Conservation (phyloP, 2,329 filamentous ascomycete genomes). For the Phialophora macrospora region DNA sequence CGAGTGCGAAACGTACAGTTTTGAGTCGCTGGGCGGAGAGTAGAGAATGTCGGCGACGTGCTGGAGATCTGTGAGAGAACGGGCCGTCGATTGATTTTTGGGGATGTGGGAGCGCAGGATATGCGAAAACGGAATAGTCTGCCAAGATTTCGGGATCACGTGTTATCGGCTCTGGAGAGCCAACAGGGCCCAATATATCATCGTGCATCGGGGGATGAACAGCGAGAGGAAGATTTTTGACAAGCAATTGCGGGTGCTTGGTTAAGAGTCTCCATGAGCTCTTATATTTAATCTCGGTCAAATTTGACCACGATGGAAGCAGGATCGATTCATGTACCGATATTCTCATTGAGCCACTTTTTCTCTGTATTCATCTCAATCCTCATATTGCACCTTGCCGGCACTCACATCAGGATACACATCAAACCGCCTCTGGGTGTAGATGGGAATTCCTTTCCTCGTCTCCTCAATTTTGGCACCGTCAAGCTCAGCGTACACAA, state of each 20-base stretch:
- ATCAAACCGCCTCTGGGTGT: slow-evolving; percentile 86
- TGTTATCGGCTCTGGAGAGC: slow-evolving; percentile 3
- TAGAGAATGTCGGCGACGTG: slow-evolving; percentile 7
- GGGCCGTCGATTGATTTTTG: slow-evolving; percentile 13
- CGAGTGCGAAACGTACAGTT: slow-evolving; percentile 9
- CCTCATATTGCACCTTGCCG: slow-evolving; percentile 55
- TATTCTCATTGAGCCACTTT: neutral
- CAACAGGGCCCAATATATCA: neutral
- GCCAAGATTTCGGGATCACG: slow-evolving; percentile 35
- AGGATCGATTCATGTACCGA: neutral
- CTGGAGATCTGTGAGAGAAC: slow-evolving; percentile 14
- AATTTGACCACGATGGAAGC: neutral
- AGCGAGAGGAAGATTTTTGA: neutral
- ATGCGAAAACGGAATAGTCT: slow-evolving; percentile 20
- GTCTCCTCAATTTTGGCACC: slow-evolving; percentile 72
- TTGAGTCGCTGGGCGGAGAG: slow-evolving; percentile 4
- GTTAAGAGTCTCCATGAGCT: neutral
- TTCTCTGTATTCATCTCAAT: slow-evolving; percentile 30
- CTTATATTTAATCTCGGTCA: neutral
- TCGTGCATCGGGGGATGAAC: neutral
- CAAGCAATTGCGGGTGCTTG: neutral
- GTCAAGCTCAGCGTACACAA: slow-evolving; percentile 73
- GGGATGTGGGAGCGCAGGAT: slow-evolving; percentile 22
- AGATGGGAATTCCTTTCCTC: slow-evolving; percentile 81
- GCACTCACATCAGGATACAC: slow-evolving; percentile 89